Evolutionary conservation across 2,329 filamentous ascomycete genomes (phyloP).

Genomic region (Xylaria sp.): DNA sequence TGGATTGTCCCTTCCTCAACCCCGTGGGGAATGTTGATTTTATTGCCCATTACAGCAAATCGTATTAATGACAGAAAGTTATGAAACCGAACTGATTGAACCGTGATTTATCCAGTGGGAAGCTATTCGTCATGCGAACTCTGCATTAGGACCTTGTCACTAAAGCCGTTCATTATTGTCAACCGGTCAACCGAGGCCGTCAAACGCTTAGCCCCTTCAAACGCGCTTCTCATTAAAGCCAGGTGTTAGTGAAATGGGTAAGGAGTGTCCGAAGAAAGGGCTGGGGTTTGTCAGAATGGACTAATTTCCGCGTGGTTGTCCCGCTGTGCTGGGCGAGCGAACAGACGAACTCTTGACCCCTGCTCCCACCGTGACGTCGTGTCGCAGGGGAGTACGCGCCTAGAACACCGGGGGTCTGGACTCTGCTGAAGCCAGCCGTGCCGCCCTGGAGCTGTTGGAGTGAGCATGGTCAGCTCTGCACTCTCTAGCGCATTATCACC

Average conservation of each 20-base stretch:
- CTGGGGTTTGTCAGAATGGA: conserved; percentile 4
- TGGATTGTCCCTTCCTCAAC: neutral
- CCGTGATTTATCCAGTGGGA: neutral
- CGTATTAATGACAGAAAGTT: neutral
- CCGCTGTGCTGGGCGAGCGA: conserved; percentile 23
- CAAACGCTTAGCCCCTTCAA: conserved; percentile 28
- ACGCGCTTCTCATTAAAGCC: conserved; percentile 36
- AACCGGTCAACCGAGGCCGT: conserved; percentile 4
- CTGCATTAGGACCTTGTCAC: conserved; percentile 7
- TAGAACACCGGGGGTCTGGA: conserved; percentile 31
- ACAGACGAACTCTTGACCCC: conserved; percentile 18
- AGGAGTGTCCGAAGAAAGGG: conserved; percentile 1
- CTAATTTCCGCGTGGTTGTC: conserved; percentile 15
- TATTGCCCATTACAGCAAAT: neutral
- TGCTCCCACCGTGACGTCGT: conserved; percentile 22
- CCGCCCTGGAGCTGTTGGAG: conserved; percentile 14
- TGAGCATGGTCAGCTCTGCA: conserved; percentile 24
- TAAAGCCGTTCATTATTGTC: neutral
- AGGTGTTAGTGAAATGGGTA: conserved; percentile 9
- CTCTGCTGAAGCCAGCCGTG: conserved; percentile 33
- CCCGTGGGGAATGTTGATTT: neutral
- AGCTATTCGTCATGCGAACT: conserved; percentile 20
- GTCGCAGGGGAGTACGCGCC: conserved; percentile 28
- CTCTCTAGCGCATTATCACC: neutral
- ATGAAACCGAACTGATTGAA: conserved; percentile 19